These are phyloP conservation scores for Russula compacta DNA, from an alignment of 768 basidiomycete species.

Conservation along the genomic window DNA sequence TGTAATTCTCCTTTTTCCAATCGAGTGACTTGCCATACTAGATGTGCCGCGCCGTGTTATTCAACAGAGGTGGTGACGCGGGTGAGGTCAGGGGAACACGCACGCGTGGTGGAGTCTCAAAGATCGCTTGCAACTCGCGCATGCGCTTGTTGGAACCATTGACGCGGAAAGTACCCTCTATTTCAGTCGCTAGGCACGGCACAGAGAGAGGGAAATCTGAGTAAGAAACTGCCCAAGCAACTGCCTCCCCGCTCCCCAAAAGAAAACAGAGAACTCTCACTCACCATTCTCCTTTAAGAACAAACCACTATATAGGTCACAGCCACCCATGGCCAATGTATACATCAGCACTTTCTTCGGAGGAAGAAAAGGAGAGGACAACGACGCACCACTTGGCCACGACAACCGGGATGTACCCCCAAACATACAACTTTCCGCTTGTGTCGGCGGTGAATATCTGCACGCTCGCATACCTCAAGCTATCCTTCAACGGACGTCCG, in stretches of 20 bases:
- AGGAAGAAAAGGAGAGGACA: not conserved
- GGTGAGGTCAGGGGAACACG: slow-evolving; percentile 19
- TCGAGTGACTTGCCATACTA: slow-evolving; percentile 92
- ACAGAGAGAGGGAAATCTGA: not conserved
- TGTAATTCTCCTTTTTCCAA: slow-evolving; percentile 80
- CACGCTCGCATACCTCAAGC: slow-evolving; percentile 78
- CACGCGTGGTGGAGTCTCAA: slow-evolving; percentile 84
- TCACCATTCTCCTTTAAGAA: slow-evolving; percentile 91
- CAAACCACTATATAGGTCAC: slow-evolving; percentile 50
- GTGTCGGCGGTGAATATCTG: slow-evolving; percentile 87
- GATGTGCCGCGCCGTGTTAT: not conserved
- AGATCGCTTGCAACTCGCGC: slow-evolving; percentile 87
- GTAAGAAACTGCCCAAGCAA: not conserved
- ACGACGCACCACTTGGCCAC: slow-evolving; percentile 85
- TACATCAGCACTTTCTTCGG: not conserved
- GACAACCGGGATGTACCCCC: slow-evolving; percentile 94
- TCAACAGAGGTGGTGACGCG: not conserved
- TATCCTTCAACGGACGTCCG: slow-evolving; percentile 75
- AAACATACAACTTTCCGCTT: slow-evolving; percentile 76
- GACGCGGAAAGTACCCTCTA: slow-evolving; percentile 89
- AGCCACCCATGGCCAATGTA: not conserved
- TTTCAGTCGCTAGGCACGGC: slow-evolving; percentile 61
- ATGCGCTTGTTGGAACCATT: slow-evolving; percentile 94
- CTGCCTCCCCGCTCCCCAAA: not conserved
- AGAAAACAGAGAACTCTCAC: slow-evolving; percentile 13